phyloP scores from a whole-genome alignment of 257 asterid species.

The Plectranthus barbatus region DNA sequence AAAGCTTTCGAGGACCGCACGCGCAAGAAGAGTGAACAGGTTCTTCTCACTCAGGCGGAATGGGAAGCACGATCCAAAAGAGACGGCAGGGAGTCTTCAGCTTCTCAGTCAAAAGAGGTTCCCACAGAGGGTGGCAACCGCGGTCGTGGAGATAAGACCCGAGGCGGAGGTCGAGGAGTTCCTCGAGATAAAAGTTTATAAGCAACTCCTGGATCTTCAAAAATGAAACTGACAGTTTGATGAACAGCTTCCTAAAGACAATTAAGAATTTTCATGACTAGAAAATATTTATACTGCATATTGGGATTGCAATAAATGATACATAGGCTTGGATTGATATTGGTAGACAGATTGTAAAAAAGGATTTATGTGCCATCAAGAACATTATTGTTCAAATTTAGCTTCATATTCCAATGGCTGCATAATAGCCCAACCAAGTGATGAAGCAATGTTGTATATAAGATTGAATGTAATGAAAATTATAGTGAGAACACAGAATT shows the following conservation, averaged over 20 bases:
- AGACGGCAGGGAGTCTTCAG: too few relatives aligned
- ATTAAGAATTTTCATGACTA: conserved; percentile 11
- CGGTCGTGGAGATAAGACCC: too few relatives aligned
- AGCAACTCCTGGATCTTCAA: conserved; percentile 96
- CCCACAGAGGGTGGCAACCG: too few relatives aligned
- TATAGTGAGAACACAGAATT: too few relatives aligned
- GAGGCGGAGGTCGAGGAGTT: too few relatives aligned
- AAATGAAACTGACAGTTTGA: conserved; percentile 85
- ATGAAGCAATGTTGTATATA: neutral
- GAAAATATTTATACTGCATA: neutral
- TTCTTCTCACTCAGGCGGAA: too few relatives aligned
- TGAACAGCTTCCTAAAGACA: conserved; percentile 76
- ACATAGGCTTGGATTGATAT: neutral
- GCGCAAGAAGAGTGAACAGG: too few relatives aligned
- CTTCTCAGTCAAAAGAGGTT: too few relatives aligned
- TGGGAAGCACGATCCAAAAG: too few relatives aligned
- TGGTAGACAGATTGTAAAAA: neutral
- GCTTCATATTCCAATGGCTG: neutral
- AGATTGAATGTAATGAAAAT: neutral
- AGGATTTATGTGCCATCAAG: neutral
- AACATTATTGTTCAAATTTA: neutral
- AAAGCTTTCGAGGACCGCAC: too few relatives aligned
- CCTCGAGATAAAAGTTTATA: conserved; percentile 79
- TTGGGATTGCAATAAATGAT: neutral
- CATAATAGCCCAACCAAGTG: neutral